Evolutionary conservation across 495 filamentous ascomycete species (phyloP).

Genomic region (Cryomyces minteri): DNA sequence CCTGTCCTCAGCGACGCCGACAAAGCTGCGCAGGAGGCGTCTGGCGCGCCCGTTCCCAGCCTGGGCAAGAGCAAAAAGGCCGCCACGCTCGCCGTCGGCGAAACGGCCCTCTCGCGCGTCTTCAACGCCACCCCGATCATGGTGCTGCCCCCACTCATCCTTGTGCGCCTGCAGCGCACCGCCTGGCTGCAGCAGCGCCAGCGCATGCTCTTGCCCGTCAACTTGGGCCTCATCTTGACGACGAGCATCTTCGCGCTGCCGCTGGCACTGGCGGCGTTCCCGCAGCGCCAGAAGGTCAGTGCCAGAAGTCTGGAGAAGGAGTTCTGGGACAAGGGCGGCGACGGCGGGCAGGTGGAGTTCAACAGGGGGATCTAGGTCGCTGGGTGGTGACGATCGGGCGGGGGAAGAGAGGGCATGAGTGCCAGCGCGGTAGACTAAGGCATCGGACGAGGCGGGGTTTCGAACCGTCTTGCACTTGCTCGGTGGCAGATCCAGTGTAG

Average conservation of each 20-base stretch:
- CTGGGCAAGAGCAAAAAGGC: conserved; percentile 77
- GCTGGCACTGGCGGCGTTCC: conserved; percentile 77
- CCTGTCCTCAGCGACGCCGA: conserved; percentile 44
- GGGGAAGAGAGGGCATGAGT: too few species aligned
- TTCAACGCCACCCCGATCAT: conserved; percentile 93
- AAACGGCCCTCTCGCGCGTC: conserved; percentile 78
- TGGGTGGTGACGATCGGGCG: too few species aligned
- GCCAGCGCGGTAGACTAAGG: too few species aligned
- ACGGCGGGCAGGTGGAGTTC: conserved; percentile 64
- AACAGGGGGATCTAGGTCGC: conserved; percentile 61
- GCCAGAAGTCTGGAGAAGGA: conserved; percentile 60
- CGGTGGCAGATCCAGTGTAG: too few species aligned
- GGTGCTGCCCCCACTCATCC: conserved; percentile 72
- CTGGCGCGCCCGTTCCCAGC: conserved; percentile 27
- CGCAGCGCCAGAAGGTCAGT: conserved; percentile 64
- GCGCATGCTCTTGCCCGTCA: conserved; percentile 54
- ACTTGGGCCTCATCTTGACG: conserved; percentile 62
- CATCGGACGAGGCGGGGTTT: too few species aligned
- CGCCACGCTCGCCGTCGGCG: conserved; percentile 70
- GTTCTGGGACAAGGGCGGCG: conserved; percentile 61
- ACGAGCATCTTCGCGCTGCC: conserved; percentile 74
- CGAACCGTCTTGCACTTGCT: too few species aligned
- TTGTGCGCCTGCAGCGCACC: conserved; percentile 64
- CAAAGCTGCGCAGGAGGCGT: conserved; percentile 26
- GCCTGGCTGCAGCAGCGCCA: conserved; percentile 58